Base-by-base conservation (phyloP, 2,329 filamentous ascomycete genomes). In the Leptographium wingfieldii region DNA sequence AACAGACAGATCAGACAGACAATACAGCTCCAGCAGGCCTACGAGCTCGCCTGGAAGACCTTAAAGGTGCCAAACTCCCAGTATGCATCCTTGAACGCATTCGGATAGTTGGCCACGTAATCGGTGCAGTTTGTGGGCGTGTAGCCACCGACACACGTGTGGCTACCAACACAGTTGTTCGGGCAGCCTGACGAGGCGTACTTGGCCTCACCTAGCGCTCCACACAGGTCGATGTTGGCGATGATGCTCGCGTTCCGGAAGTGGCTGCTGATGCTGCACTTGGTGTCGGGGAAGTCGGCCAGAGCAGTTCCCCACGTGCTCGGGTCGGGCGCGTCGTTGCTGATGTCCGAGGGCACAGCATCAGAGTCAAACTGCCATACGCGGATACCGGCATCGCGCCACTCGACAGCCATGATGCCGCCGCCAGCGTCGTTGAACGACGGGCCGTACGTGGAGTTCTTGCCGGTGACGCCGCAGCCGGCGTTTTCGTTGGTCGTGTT, bases 211-310 rank as follows among this genome's bases (percentile, higher is more conserved):
- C 78, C 79, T 64, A 81, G 74, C 49, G 78, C 69, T 0, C 84
- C 85, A 64, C 84, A 87, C 9, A 87, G 70, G 68, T 84, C 80
- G 63, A 87, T 86, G 66, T 87, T 86, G 51, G 77, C 77, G 63
- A 87, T 77, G 65, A 87, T 86, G 64, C 81, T 84, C 68, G 85
- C 79, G 66, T 87, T 87, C 59, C 70, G 74, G 69, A 87, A 87
- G 66, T 86, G 82, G 4, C 71, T 73, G 6, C 70, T 69, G 56
- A 87, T 81, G 61, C 83, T 72, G 70, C 84, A 87, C 54, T 79
- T 69, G 0, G 84, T 87, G 65, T 73, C 76, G 16, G 85, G 85
- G 68, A 87, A 87, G 62, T 88, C 85, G 1, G 85, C 83, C 7
- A 80, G 66, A 0, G 86, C 82, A 2, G 71, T 74, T 19, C 84